Evolutionary conservation across 768 basidiomycete genomes (phyloP), one percentile per base, ranked within the genome.

Genomic region (Clathrus columnatus): DNA sequence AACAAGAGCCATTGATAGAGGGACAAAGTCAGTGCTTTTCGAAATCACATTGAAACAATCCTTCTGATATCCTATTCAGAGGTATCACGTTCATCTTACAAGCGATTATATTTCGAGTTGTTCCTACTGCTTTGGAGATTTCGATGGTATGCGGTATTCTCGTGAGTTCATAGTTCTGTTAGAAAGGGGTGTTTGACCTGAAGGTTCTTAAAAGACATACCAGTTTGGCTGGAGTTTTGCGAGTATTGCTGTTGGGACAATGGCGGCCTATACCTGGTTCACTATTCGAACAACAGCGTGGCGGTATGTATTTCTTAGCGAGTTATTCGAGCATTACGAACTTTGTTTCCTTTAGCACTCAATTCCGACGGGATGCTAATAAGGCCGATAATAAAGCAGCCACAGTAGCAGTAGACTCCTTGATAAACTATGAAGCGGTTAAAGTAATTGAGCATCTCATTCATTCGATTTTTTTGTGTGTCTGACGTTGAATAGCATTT

Each of bases 191-290:
- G 50, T 1, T 28, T 55, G 42, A 59, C 49, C 26, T 7, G 10
- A 51, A 28, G 50, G 27, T 16, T 56, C 44, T 5, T 24, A 8
- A 20, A 55, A 96, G 93, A 94, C 91, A 1, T 98, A 90, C 64
- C 95, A 97, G 66, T 99, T 96, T 64, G 96, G 96, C 7, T 92
- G 87, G 86, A 86, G 96, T 66, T 99, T 94, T 69, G 95, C 96
- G 4, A 91, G 87, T 1, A 83, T 98, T 45, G 97, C 94, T 0
- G 76, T 82, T 1, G 68, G 79, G 1, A 90, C 95, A 0, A 82
- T 99, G 76, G 87, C 78, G 2, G 81, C 87, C 3, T 99, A 99
- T 66, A 89, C 92, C 0, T 97, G 93, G 93, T 99, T 95, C 66
- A 99, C 96, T 1, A 84, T 99, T 29, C 81, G 83, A 48, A 98